Evolutionary conservation across 2,329 filamentous ascomycete species (phyloP).

Genomic region (Colletotrichum sp.): DNA sequence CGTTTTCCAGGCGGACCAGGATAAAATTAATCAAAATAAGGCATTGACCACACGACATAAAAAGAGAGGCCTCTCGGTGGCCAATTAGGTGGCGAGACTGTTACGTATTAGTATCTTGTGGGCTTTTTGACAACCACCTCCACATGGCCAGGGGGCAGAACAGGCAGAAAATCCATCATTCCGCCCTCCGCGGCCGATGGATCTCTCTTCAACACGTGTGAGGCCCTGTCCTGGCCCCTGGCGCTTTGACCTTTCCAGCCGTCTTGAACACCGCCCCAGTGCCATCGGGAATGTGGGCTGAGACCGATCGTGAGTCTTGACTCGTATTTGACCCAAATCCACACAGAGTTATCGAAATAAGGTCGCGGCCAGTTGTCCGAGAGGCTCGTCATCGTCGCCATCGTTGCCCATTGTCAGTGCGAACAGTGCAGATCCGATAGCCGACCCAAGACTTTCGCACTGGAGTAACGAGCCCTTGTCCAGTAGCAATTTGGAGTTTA

Average conservation of each 20-base stretch:
- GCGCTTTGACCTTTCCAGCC: not conserved
- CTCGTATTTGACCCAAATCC: not conserved
- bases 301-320: not conserved
- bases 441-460: constrained; percentile 2
- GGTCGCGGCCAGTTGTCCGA: not conserved
- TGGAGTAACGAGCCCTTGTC: not conserved
- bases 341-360: not conserved
- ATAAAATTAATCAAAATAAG: constrained; percentile 1
- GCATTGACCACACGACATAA: not conserved
- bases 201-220: not conserved
- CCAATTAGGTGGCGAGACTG: not conserved
- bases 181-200: not conserved
- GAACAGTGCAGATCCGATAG: constrained; percentile 14
- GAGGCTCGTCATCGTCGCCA: not conserved
- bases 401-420: constrained; percentile 1
- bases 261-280: not conserved
- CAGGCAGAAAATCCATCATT: not conserved
- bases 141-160: not conserved
- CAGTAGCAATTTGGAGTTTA: not conserved
- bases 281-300: not conserved
- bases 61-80: not conserved
- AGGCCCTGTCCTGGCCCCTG: not conserved
- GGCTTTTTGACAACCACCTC: not conserved
- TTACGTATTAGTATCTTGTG: not conserved
- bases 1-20: not conserved